A percentile compares a stretch with the other conserved stretches of the same genome.
Conservation (phyloP, 306 rosid genomes). For the Prosopis cineraria region DNA sequence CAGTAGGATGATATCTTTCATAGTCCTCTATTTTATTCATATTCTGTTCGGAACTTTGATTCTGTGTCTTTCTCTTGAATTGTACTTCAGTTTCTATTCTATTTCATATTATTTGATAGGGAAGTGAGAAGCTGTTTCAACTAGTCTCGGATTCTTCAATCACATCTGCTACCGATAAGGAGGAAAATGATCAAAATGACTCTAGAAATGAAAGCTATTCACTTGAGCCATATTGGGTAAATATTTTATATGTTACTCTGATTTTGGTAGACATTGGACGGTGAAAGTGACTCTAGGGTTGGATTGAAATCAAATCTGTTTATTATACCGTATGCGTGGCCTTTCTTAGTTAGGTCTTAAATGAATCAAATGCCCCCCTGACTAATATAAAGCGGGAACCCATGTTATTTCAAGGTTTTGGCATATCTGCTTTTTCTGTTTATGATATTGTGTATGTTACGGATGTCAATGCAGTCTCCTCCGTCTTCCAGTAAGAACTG, state of each 20-base stretch:
- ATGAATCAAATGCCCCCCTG: not conserved
- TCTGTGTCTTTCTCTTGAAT: conserved; percentile 28
- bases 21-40: conserved; percentile 3
- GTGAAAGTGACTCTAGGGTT: not conserved
- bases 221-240: conserved; percentile 51
- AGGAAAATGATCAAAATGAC: conserved; percentile 39
- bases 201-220: conserved; percentile 35
- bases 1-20: conserved; percentile 17
- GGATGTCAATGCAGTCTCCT: not conserved
- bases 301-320: conserved; percentile 9
- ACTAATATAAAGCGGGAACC: conserved; percentile 1
- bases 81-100: conserved; percentile 3
- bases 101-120: conserved; percentile 50
- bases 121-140: conserved; percentile 83
- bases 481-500: not conserved
- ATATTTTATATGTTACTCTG: conserved; percentile 29
- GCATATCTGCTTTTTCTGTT: not conserved
- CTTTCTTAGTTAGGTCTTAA: not conserved
- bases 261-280: conserved; percentile 22
- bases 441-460: not conserved
- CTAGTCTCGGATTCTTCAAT: conserved; percentile 60
- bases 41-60: conserved; percentile 24
- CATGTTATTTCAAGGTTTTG: conserved; percentile 16
- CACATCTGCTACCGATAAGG: conserved; percentile 2
- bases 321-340: not conserved